Conservation (phyloP, 225 moss, liverwort and hornwort genomes). For the Pleurozium schreberi region DNA sequence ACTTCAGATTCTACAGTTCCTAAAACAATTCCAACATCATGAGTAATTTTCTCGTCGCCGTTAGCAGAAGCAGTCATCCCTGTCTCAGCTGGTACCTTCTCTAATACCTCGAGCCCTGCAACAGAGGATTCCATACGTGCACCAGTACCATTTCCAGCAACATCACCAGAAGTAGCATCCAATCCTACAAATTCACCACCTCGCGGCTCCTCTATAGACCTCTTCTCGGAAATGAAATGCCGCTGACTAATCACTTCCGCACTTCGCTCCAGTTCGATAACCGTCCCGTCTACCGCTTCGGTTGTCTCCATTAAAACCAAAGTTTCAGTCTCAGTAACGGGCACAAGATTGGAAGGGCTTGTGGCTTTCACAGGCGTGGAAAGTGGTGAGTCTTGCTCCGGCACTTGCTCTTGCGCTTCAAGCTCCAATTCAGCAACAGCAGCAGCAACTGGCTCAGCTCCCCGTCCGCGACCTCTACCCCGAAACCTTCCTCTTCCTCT, state of each 20-base stretch:
- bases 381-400: slow-evolving; percentile 10
- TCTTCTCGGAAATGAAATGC: neutral
- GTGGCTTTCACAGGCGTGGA: slow-evolving; percentile 3
- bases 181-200: neutral
- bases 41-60: neutral
- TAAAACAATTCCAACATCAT: neutral
- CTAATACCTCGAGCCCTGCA: neutral
- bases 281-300: slow-evolving; percentile 3
- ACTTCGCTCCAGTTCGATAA: neutral
- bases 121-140: neutral
- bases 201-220: neutral
- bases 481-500: slow-evolving; percentile 28
- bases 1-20: neutral
- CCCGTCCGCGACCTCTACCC: slow-evolving; percentile 32
- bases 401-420: slow-evolving; percentile 7
- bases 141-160: slow-evolving; percentile 3
- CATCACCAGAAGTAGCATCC: neutral
- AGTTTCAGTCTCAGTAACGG: neutral
- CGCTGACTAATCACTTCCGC: slow-evolving; percentile 1
- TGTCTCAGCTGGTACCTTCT: neutral
- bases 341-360: neutral
- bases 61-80: neutral
- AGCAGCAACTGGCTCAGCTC: neutral
- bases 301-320: neutral
- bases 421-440: slow-evolving; percentile 4